Conservation (phyloP, 2,329 filamentous ascomycete species). For the Trichothecium sympodiale region DNA sequence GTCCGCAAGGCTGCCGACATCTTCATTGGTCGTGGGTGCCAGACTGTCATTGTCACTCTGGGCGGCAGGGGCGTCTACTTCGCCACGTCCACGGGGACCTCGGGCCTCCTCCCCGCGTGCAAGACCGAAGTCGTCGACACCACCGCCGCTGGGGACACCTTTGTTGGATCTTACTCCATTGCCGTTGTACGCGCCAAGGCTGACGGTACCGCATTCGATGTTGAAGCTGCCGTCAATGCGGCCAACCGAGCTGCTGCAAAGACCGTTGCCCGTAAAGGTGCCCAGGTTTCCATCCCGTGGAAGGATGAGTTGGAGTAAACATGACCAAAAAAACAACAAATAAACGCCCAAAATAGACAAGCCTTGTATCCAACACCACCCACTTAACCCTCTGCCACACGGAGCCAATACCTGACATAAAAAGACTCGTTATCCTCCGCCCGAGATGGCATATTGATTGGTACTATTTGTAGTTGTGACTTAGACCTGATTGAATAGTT, state of each 20-base stretch:
- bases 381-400: too few species aligned
- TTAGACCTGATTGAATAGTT: too few species aligned
- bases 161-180: constrained; percentile 79
- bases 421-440: too few species aligned
- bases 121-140: constrained; percentile 79
- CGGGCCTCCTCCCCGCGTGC: constrained; percentile 47
- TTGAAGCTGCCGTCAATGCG: constrained; percentile 45
- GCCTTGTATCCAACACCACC: too few species aligned
- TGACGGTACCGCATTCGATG: constrained; percentile 29
- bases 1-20: constrained; percentile 36
- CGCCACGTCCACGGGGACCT: constrained; percentile 28
- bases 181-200: constrained; percentile 42
- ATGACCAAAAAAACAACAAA: constrained; percentile 7
- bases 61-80: constrained; percentile 71
- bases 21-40: constrained; percentile 61
- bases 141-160: constrained; percentile 89
- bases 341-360: constrained; percentile 5
- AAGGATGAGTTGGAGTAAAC: constrained; percentile 25
- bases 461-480: too few species aligned
- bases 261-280: constrained; percentile 30
- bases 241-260: constrained; percentile 35
- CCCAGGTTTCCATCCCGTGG: constrained; percentile 32
- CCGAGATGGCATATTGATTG: too few species aligned
- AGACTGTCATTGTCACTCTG: constrained; percentile 73
- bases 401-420: too few species aligned